phyloP scores from a whole-genome alignment of 768 basidiomycete genomes.

The Amanita inopinata region DNA sequence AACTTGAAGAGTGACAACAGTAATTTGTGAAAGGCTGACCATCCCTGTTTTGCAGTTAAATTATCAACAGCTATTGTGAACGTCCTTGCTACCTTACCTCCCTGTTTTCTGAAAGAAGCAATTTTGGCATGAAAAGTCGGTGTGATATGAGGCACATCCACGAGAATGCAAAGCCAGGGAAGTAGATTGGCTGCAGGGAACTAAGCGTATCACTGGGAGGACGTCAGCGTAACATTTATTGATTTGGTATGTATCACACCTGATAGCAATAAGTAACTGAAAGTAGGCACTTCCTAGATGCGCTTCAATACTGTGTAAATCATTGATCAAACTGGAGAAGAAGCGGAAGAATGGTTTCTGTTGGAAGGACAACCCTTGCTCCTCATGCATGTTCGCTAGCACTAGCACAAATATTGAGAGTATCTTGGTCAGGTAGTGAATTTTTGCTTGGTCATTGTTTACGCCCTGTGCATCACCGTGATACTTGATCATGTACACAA shows the following conservation, averaged over 20 bases:
- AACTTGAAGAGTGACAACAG: slow-evolving; percentile 93
- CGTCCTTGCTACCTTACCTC: slow-evolving; percentile 42
- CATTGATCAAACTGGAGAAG: slow-evolving; percentile 93
- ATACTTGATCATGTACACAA: slow-evolving; percentile 98
- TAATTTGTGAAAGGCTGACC: slow-evolving; percentile 94
- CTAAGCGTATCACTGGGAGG: slow-evolving; percentile 79
- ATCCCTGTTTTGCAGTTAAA: slow-evolving; percentile 43
- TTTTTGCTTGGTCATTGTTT: slow-evolving; percentile 91
- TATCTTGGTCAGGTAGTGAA: slow-evolving; percentile 95
- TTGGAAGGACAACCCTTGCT: slow-evolving; percentile 84
- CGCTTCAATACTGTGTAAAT: slow-evolving; percentile 78
- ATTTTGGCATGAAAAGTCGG: slow-evolving; percentile 93
- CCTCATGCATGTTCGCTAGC: slow-evolving; percentile 89
- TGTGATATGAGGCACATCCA: slow-evolving; percentile 98
- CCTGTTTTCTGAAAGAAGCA: slow-evolving; percentile 78
- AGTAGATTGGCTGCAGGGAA: slow-evolving; percentile 91
- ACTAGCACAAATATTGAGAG: slow-evolving; percentile 95
- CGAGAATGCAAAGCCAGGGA: slow-evolving; percentile 96
- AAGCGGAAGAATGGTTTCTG: slow-evolving; percentile 98
- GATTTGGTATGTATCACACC: slow-evolving; percentile 57
- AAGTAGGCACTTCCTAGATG: slow-evolving; percentile 86
- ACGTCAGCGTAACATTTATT: slow-evolving; percentile 6
- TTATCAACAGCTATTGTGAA: slow-evolving; percentile 6
- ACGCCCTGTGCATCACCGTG: slow-evolving; percentile 92
- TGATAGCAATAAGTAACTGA: slow-evolving; percentile 77